Base-by-base conservation (phyloP, 2,329 filamentous ascomycete species). In the Huntiella bhutanensis region DNA sequence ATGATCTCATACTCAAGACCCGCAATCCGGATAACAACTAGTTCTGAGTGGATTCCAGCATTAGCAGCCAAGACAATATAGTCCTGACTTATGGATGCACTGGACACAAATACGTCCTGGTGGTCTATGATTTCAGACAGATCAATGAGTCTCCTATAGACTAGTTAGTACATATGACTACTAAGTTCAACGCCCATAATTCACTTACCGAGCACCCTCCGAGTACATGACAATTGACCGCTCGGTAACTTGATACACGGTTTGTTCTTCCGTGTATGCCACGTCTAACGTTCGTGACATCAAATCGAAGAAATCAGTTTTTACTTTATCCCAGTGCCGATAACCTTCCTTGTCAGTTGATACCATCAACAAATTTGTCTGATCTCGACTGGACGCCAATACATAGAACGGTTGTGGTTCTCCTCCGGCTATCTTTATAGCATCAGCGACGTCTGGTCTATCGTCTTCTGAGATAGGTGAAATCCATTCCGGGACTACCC, bases 191-290 rank as follows among this genome's bases (percentile, higher is more conserved):
- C 13, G 41, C 16, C 13, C 19, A 35, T 16, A 13, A 17, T 34
- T 32, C 15, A 54, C 61, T 53, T 59, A 66, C 67, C 58, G 62
- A 49, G 59, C 56, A 4, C 53, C 52, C 3, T 56, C 51, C 2
- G 55, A 58, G 12, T 64, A 52, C 38, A 72, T 53, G 5, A 64
- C 65, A 2, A 70, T 57, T 13, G 54, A 61, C 28, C 56, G 58
- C 45, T 71, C 68, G 1, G 75, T 77, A 3, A 77, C 61, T 53
- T 80, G 75, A 2, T 75, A 57, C 4, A 70, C 60, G 1, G 55
- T 56, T 1, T 60, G 59, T 3, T 59, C 55, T 4, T 58, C 53
- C 8, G 60, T 54, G 32, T 62, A 59, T 3, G 57, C 55, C 10
- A 67, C 63, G 15, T 64, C 63, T 19, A 79, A 58, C 0, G 75